Evolutionary conservation across 1,139 yeast species (phyloP).

Genomic region (Yamadazyma oceani): DNA sequence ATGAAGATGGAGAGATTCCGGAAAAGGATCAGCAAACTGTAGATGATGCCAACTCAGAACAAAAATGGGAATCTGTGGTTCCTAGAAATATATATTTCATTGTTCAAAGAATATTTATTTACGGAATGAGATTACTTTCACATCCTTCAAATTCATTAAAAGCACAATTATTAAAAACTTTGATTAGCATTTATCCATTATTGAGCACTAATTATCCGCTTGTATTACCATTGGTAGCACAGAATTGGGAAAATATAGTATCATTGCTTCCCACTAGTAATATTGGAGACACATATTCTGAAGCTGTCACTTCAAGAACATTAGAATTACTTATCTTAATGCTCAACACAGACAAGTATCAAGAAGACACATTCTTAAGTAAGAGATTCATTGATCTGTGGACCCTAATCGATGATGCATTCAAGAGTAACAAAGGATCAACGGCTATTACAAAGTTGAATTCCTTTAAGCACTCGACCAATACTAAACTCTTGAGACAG

Average conservation of each 20-base stretch:
- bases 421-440: conserved; percentile 4
- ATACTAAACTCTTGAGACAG: conserved; percentile 10
- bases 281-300: background rate
- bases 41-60: conserved; percentile 20
- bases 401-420: conserved; percentile 18
- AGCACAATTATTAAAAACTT: conserved; percentile 54
- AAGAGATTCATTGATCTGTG: conserved; percentile 39
- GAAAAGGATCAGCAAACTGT: conserved; percentile 25
- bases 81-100: conserved; percentile 59
- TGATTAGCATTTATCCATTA: conserved; percentile 54
- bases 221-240: conserved; percentile 66
- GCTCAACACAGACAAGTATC: conserved; percentile 27
- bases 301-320: conserved; percentile 12
- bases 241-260: conserved; percentile 58
- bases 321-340: conserved; percentile 28
- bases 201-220: conserved; percentile 60
- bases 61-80: conserved; percentile 62
- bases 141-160: conserved; percentile 63
- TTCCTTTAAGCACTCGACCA: conserved; percentile 8
- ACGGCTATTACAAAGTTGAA: conserved; percentile 4
- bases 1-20: conserved; percentile 36
- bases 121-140: conserved; percentile 69
- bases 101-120: conserved; percentile 60
- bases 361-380: conserved; percentile 32
- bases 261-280: conserved; percentile 5